Evolutionary conservation across 2,329 filamentous ascomycete species (phyloP).

Genomic region (Phaeosphaeriaceae sp.): DNA sequence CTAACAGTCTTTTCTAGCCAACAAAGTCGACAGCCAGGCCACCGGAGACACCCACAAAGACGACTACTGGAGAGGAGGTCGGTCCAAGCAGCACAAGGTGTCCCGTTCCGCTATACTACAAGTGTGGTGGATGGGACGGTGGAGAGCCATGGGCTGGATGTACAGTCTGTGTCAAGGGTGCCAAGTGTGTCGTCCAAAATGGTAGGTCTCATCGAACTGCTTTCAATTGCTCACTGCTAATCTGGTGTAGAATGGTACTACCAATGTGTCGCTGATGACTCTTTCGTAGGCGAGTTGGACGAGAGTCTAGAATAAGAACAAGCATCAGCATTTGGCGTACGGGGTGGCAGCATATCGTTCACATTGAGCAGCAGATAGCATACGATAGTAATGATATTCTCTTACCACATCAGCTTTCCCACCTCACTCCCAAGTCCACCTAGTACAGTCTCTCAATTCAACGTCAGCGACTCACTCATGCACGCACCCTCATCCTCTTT

Average conservation of each 20-base stretch:
- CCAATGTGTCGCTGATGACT: conserved; percentile 35
- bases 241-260: conserved; percentile 30
- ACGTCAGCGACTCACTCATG: neutral
- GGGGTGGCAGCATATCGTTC: neutral
- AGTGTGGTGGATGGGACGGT: conserved; percentile 36
- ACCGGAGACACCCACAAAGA: conserved; percentile 9
- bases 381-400: neutral
- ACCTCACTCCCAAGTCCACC: too few relatives aligned
- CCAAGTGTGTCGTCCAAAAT: conserved; percentile 36
- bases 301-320: neutral
- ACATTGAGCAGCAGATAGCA: neutral
- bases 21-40: conserved; percentile 14
- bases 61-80: conserved; percentile 16
- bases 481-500: neutral
- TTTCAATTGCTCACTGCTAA: conserved; percentile 4
- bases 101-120: conserved; percentile 40
- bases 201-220: conserved; percentile 21
- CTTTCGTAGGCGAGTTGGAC: neutral
- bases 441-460: neutral
- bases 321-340: neutral
- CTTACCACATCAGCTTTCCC: neutral
- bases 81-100: conserved; percentile 40
- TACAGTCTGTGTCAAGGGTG: conserved; percentile 33
- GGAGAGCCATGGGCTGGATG: conserved; percentile 37
- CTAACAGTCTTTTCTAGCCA: conserved; percentile 4